Percentiles rank a stretch among this genome's conserved stretches.
Conservation (phyloP, 495 filamentous ascomycete genomes). For the Penicillium robsamsonii region DNA sequence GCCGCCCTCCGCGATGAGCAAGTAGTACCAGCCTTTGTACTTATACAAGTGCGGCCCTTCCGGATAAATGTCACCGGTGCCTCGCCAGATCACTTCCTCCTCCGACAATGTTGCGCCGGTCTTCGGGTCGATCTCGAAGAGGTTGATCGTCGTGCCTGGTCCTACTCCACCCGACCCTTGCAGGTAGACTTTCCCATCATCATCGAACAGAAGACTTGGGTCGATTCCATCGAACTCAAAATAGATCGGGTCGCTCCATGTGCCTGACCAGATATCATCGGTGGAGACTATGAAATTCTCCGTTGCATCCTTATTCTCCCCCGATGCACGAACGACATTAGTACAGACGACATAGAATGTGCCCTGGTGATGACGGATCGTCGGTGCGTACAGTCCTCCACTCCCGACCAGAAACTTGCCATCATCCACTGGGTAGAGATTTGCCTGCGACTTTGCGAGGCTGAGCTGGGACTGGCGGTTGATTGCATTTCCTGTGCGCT, state of each 20-base stretch:
- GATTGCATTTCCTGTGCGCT: not conserved
- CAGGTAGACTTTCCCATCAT: conserved; percentile 27
- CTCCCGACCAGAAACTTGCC: conserved; percentile 12
- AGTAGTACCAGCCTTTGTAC: conserved; percentile 58
- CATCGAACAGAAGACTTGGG: conserved; percentile 25
- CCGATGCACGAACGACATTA: conserved; percentile 16
- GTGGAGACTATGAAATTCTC: conserved; percentile 34
- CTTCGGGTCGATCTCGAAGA: conserved; percentile 24
- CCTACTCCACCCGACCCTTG: conserved; percentile 8
- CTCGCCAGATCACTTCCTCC: conserved; percentile 45
- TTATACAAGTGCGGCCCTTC: conserved; percentile 62
- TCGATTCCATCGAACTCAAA: conserved; percentile 34
- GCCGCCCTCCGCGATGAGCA: conserved; percentile 60
- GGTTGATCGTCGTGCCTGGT: conserved; percentile 21
- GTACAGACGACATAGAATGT: conserved; percentile 44
- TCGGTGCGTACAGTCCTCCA: conserved; percentile 29
- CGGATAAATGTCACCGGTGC: conserved; percentile 43
- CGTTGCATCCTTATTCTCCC: conserved; percentile 1
- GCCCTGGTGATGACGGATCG: conserved; percentile 27
- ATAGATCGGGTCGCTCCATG: conserved; percentile 32
- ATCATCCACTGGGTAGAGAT: not conserved
- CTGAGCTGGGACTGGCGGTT: not conserved
- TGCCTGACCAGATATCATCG: conserved; percentile 20
- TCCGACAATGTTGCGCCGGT: conserved; percentile 20
- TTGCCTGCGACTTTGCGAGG: not conserved